phyloP scores from a whole-genome alignment of 2,329 filamentous ascomycete species.

The Phialophora macrospora region DNA sequence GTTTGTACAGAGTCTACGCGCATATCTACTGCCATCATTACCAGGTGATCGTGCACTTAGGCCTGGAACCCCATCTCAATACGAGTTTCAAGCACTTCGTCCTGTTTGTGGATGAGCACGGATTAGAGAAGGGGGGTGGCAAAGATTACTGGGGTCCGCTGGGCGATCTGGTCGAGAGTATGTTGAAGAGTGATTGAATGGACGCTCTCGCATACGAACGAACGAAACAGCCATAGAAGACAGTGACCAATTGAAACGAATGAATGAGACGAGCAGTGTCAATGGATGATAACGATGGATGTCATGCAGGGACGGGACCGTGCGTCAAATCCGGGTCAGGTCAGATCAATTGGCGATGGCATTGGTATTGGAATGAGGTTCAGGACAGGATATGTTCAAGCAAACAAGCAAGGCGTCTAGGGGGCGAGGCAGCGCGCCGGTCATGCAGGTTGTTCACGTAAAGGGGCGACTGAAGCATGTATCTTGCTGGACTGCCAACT shows the following conservation, averaged over 20 bases:
- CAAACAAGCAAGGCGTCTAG: neutral
- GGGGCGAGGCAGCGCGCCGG: neutral
- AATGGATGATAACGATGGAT: neutral
- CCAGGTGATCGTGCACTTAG: slow-evolving; percentile 91
- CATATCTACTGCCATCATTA: slow-evolving; percentile 99
- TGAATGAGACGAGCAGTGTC: neutral
- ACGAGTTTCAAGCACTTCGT: slow-evolving; percentile 99
- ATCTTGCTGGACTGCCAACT: neutral
- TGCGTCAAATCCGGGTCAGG: slow-evolving; percentile 2
- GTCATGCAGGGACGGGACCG: neutral
- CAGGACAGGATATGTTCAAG: slow-evolving; percentile 1
- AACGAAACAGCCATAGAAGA: neutral
- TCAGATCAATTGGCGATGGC: neutral
- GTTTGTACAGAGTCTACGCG: slow-evolving; percentile 96
- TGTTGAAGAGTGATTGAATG: slow-evolving; percentile 78
- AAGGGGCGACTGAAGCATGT: neutral
- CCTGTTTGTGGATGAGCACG: slow-evolving; percentile 96
- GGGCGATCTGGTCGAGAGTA: slow-evolving; percentile 94
- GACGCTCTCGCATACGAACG: neutral
- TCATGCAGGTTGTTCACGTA: neutral
- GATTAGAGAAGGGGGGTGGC: slow-evolving; percentile 72
- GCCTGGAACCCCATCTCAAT: slow-evolving; percentile 95
- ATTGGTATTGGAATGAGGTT: neutral
- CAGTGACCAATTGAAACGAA: neutral
- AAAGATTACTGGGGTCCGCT: slow-evolving; percentile 98